Base-by-base conservation (phyloP, 768 basidiomycete species). In the Hericium rajendrae region DNA sequence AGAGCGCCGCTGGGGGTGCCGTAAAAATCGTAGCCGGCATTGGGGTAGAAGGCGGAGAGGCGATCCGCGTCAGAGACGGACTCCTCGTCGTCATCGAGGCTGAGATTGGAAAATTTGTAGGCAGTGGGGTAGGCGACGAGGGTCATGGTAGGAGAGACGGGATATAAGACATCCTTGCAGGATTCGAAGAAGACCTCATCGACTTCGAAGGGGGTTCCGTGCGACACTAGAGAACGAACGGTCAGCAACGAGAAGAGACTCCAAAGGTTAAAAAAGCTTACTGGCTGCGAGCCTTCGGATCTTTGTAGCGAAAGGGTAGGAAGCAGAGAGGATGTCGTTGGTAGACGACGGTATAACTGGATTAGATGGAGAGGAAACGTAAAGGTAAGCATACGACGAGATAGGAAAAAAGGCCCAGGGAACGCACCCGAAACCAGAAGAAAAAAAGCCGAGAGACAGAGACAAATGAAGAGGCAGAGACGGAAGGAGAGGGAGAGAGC, bases 21-120 rank as follows among this genome's bases (percentile, higher is more conserved):
- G 43, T 58, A 54, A 24, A 59, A 59, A 48, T 59, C 58, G 18
- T 26, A 50, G 32, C 54, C 51, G 49, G 58, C 58, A 12, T 55
- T 18, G 53, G 53, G 54, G 58, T 59, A 59, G 24, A 51, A 40
- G n/a, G 51, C 49, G 16, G 49, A 55, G 58, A 59, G 54, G 32
- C 51, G 56, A 12, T 18, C 41, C 15, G 41, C 41, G 18, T 43
- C 41, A 18, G 41, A 43, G 41, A 16, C 41, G 6, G 43, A 32
- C 32, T 32, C 32, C 8, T 32, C 32, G 32, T 32, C 32, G 32
- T 32, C 32, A 32, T 32, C 8, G 32, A 32, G 32, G 32, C 32
- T 32, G 32, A 32, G 32, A 32, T 32, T 8, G 32, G 32, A 6
- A 10, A 43, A 5, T 15, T 43, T 43, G 41, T 6, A 13, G 41